Conservation (phyloP, 306 rosid genomes). For the Rosa persica region DNA sequence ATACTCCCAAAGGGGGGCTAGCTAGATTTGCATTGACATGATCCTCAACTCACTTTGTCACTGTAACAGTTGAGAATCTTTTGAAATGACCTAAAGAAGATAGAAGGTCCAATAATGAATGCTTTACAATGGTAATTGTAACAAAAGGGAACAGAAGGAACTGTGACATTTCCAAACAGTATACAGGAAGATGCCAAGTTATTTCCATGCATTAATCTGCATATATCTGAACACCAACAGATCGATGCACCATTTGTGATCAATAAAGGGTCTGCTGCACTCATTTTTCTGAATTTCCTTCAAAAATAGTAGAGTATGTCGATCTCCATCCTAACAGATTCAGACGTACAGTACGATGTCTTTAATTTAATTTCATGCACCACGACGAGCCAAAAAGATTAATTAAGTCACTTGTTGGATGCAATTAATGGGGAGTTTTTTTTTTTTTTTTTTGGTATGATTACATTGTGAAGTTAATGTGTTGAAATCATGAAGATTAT, state of each 20-base stretch:
- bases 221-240: neutral
- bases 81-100: slow-evolving; percentile 3
- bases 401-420: no score
- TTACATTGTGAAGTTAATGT: no score
- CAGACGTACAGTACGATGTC: no score
- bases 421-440: no score
- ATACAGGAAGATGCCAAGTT: neutral
- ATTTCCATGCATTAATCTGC: neutral
- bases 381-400: no score
- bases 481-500: no score
- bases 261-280: no score
- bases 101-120: neutral
- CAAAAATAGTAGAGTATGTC: no score
- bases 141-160: neutral
- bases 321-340: no score
- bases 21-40: slow-evolving; percentile 13
- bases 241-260: neutral
- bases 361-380: no score
- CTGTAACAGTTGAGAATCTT: neutral
- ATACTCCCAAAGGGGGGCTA: neutral
- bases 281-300: no score
- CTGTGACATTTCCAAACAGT: neutral
- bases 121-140: neutral
- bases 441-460: no score
- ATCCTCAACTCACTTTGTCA: neutral